Evolutionary conservation across 2,329 filamentous ascomycete species (phyloP), one percentile per base, ranked within the genome.

Genomic region (Colletotrichum higginsianum): DNA sequence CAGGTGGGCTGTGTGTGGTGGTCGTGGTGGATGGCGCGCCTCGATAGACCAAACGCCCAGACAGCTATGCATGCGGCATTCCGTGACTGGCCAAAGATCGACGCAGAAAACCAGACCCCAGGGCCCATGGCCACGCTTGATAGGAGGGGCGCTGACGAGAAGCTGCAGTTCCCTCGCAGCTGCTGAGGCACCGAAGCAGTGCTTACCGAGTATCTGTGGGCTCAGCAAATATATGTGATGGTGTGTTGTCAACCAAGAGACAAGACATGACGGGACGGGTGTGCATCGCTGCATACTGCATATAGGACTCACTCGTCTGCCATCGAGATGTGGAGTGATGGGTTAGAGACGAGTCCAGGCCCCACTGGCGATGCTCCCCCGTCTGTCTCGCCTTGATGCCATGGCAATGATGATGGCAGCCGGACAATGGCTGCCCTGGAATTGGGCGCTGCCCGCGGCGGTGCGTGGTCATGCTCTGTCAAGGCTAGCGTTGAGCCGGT

Each of bases 181-280:
- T 46, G 21, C 21, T 30, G 40, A 66, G 61, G 71, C 30, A 47
- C 21, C n/a, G 40, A 66, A 66, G 73, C 40, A 47, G 61, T 56
- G 26, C 42, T 61, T 35, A 52, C 30, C 30, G 30, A 30, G 30
- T 8, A 30, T 30, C 30, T 30, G 30, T 30, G 30, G 30, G 7
- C 30, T 30, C 30, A 30, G 44, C 6, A 16, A 4, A n/a, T 30
- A 8, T 50, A 57, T 67, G 64, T 53, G 67, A 52, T 49, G 58
- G 65, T 71, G 68, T 65, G 68, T 68, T 71, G 68, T 68, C 65
- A 60, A 68, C 58, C 68, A 68, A 40, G 50, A 50, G 57, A 71
- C 52, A 30, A 57, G 52, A 71, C 46, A 30, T 46, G 52, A 68
- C 58, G 57, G 62, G 57, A 67, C 56, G 67, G 40, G 56, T 15